Percentiles rank a stretch among this genome's conserved stretches.
These are phyloP conservation scores for Escallonia herrerae DNA, from an alignment of 129 eudicot species.

Conservation along the genomic window DNA sequence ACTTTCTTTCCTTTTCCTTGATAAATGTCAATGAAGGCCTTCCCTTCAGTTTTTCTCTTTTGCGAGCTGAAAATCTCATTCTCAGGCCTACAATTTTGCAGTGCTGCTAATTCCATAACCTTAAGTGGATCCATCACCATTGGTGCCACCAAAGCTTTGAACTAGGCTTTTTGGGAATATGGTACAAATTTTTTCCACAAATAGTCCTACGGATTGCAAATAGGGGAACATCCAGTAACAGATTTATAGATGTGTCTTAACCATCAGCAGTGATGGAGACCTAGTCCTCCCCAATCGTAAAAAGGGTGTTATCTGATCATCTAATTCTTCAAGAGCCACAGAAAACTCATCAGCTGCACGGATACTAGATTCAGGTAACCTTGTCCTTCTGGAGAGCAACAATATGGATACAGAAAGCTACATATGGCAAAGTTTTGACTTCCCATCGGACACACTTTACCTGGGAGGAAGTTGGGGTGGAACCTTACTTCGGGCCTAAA, in stretches of 20 bases:
- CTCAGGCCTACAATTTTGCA: not conserved
- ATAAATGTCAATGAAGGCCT: not conserved
- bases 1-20: no score
- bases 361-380: constrained; percentile 20
- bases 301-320: constrained; percentile 9
- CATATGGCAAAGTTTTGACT: no score
- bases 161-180: constrained; percentile 8
- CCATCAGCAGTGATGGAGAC: not conserved
- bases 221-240: not conserved
- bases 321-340: not conserved
- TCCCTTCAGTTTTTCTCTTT: not conserved
- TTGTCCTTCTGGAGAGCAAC: constrained; percentile 2
- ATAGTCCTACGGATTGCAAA: constrained; percentile 10
- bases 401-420: not conserved
- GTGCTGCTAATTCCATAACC: not conserved
- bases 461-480: constrained; percentile 9
- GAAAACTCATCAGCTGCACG: constrained; percentile 6
- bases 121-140: not conserved
- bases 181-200: constrained; percentile 4
- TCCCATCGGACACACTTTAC: constrained; percentile 12
- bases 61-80: not conserved
- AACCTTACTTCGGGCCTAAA: not conserved
- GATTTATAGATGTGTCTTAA: not conserved
- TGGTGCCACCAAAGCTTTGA: not conserved
- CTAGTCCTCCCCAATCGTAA: not conserved